Evolutionary conservation across 1,284 basidiomycete species (phyloP), one percentile per base, ranked within the genome.

Genomic region (Trametes hirsuta): DNA sequence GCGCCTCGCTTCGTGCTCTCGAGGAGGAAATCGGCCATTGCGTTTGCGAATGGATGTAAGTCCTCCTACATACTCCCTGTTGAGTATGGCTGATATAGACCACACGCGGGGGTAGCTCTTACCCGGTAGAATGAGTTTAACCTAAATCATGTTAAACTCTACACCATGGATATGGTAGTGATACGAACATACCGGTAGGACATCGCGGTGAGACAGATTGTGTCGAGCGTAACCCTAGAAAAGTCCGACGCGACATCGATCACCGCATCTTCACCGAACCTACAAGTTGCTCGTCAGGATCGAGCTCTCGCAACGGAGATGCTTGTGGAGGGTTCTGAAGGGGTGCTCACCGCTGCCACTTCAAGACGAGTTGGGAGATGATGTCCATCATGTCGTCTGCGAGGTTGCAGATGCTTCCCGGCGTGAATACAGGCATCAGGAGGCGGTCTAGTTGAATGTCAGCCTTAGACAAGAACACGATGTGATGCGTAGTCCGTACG

Each of bases 381-480:
- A 83, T 77, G 59, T 83, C 83, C 24, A 74, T 69, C 82, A 83
- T 81, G 62, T 77, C 77, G 53, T 76, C 74, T 66, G 81, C 79
- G 80, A 84, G 83, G 54, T 71, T 73, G 46, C 72, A 74, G 48
- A 83, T 77, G 6, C 75, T 74, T 14, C 75, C 61, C 0, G 81
- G 75, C 21, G 80, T 80, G 69, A 84, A 84, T 0, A 80, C 78
- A 9, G 82, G 82, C 73, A 82, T 79, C 11, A 84, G 72, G 24
- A 84, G 75, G 36, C 81, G 80, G 69, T 83, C 81, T 77, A n/a
- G n/a, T n/a, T n/a, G n/a, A n/a, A n/a, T n/a, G n/a, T n/a, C n/a
- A n/a, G n/a, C n/a, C n/a, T n/a, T n/a, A n/a, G n/a, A n/a, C n/a
- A n/a, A n/a, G n/a, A n/a, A n/a, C n/a, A n/a, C n/a, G n/a, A n/a